Base-by-base conservation (phyloP, 2,329 filamentous ascomycete species). In the Pochonia chlamydosporia region DNA sequence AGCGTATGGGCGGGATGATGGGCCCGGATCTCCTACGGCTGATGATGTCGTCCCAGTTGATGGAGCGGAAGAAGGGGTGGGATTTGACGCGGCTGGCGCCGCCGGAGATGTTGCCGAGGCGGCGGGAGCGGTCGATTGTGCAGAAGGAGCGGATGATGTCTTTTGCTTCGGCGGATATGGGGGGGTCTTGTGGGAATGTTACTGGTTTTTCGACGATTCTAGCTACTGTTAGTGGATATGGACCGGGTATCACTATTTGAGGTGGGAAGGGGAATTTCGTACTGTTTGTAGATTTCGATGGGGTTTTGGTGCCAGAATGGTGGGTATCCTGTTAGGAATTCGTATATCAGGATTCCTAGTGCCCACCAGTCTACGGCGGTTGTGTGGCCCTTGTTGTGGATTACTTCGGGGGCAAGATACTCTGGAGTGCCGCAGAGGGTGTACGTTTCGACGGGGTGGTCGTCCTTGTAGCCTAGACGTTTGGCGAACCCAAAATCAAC, bases 401-500 rank as follows among this genome's bases (percentile, higher is more conserved):
- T 91, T 36, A 92, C 87, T 68, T 92, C 87, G 5, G 87, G 87
- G 2, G 87, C 87, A 40, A 92, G 80, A 63, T 92, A 92, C 62
- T 92, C 87, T 40, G 87, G 87, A 2, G 87, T 92, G 43, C 87
- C 87, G 65, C 87, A 92, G 24, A 92, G 75, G 3, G 87, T 92
- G 59, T 91, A 92, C 5, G 87, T 91, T 68, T 91, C 87, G 43
- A 74, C 71, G 5, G 74, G 72, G 26, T 68, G 65, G 40, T 72
- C 69, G 40, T 71, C 69, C 46, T 67, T 59, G 54, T 72, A 70
- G 31, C 86, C 84, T 21, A 92, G 74, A 52, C 85, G 81, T 73
- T 92, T 92, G 39, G 87, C 87, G 61, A 92, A 92, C 10, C 87
- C 87, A 70, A 92, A 92, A 65, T 92, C 87, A 4, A 92, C 87